These are phyloP conservation scores for Yamadazyma buinensis DNA, from an alignment of 1,139 yeast genomes.

Conservation along the genomic window DNA sequence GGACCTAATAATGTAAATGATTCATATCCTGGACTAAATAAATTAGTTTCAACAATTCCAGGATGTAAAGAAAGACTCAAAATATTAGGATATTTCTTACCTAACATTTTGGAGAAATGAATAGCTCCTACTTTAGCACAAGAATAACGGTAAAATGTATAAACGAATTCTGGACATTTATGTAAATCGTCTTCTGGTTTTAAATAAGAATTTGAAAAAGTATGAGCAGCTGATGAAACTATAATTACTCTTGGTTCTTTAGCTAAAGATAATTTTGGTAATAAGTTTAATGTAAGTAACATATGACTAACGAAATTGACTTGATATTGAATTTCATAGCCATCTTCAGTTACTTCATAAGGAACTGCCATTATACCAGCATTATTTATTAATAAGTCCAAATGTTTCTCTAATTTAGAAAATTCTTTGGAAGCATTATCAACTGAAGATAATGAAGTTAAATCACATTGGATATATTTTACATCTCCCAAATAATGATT, in stretches of 20 bases:
- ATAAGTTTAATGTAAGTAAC: constrained; percentile 27
- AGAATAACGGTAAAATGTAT: constrained; percentile 35
- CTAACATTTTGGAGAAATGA: constrained; percentile 27
- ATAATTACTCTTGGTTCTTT: constrained; percentile 30
- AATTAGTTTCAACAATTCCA: constrained; percentile 36
- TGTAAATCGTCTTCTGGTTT: constrained; percentile 24
- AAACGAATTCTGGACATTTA: constrained; percentile 21
- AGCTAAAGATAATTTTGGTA: constrained; percentile 26
- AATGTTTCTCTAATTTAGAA: constrained; percentile 19
- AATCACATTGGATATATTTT: constrained; percentile 28
- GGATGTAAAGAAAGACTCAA: constrained; percentile 37
- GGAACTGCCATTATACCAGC: constrained; percentile 45
- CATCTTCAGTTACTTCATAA: constrained; percentile 32
- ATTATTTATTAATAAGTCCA: constrained; percentile 37
- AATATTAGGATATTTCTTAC: constrained; percentile 28
- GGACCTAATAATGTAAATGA: constrained; percentile 16
- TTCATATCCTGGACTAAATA: constrained; percentile 21
- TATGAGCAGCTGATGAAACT: constrained; percentile 35
- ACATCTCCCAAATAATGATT: constrained; percentile 24
- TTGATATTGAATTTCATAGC: constrained; percentile 40
- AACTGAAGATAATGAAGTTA: constrained; percentile 29
- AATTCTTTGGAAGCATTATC: constrained; percentile 27
- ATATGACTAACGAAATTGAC: constrained; percentile 36
- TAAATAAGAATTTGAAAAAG: constrained; percentile 19
- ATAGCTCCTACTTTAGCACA: constrained; percentile 32